Percentiles rank a stretch among this genome's conserved stretches.
Evolutionary conservation across 1,284 basidiomycete species (phyloP).

Genomic region (Earliella scabrosa): DNA sequence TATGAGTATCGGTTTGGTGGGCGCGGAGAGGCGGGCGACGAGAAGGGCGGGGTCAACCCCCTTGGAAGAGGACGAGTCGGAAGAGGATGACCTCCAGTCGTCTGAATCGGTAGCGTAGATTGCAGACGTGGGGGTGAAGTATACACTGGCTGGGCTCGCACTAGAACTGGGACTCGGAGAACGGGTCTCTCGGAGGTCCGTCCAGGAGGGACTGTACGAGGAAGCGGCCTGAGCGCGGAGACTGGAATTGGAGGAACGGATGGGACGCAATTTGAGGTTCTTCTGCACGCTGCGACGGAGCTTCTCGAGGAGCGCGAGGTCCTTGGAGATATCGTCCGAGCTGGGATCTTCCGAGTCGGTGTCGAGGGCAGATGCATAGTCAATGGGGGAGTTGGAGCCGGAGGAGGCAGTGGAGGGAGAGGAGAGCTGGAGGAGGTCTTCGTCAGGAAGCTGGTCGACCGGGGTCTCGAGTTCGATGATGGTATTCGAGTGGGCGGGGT

Average conservation of each 20-base stretch:
- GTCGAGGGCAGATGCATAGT: conserved; percentile 30
- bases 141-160: conserved; percentile 51
- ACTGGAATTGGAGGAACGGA: conserved; percentile 49
- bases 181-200: conserved; percentile 35
- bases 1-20: conserved; percentile 70
- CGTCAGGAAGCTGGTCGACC: conserved; percentile 33
- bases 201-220: conserved; percentile 32
- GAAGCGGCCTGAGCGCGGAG: conserved; percentile 32
- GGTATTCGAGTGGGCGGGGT: conserved; percentile 34
- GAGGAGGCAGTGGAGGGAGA: conserved; percentile 40
- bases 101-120: conserved; percentile 29
- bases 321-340: conserved; percentile 62
- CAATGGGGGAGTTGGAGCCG: conserved; percentile 34
- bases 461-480: conserved; percentile 42
- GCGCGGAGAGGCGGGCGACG: conserved; percentile 50
- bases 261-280: conserved; percentile 76
- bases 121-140: conserved; percentile 63
- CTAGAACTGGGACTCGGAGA: conserved; percentile 54
- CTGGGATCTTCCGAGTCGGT: conserved; percentile 32
- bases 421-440: conserved; percentile 29
- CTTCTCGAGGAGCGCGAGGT: conserved; percentile 66
- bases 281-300: conserved; percentile 71
- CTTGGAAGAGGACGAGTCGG: conserved; percentile 35
- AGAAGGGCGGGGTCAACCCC: conserved; percentile 54
- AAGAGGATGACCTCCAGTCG: conserved; percentile 30